Percentiles rank a stretch among this genome's conserved stretches.
Evolutionary conservation across 257 asterid species (phyloP).

Genomic region (Capsicum pubescens): DNA sequence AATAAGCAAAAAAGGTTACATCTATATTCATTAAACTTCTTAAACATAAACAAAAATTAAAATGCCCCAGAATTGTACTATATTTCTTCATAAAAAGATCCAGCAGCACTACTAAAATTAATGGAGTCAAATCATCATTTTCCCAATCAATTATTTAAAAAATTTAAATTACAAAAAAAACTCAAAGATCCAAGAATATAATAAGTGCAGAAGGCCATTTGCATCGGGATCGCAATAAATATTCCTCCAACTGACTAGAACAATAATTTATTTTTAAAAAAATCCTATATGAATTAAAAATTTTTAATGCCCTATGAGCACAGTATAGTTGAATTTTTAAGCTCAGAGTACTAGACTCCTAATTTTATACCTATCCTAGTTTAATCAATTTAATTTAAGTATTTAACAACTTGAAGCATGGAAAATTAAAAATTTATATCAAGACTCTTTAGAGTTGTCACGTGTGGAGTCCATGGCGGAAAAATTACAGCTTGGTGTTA

Average conservation of each 20-base stretch:
- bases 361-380: not conserved
- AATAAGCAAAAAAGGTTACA: not conserved
- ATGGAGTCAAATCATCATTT: not conserved
- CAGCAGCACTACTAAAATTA: not conserved
- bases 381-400: not conserved
- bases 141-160: not conserved
- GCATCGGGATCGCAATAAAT: conserved; percentile 26
- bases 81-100: not conserved
- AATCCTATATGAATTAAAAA: not conserved
- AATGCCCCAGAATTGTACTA: not conserved
- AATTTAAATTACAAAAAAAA: not conserved
- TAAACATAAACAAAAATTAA: not conserved
- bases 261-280: not conserved
- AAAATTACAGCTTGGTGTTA: not conserved
- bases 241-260: conserved; percentile 10
- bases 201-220: not conserved
- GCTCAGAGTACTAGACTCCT: conserved; percentile 9
- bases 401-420: not conserved
- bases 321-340: conserved; percentile 1
- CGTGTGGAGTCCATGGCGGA: not conserved
- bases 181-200: not conserved
- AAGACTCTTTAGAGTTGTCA: not conserved
- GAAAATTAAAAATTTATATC: not conserved
- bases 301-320: not conserved
- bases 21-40: not conserved